Evolutionary conservation across 129 eudicot genomes (phyloP).

Genomic region (Kitagawia praeruptora): DNA sequence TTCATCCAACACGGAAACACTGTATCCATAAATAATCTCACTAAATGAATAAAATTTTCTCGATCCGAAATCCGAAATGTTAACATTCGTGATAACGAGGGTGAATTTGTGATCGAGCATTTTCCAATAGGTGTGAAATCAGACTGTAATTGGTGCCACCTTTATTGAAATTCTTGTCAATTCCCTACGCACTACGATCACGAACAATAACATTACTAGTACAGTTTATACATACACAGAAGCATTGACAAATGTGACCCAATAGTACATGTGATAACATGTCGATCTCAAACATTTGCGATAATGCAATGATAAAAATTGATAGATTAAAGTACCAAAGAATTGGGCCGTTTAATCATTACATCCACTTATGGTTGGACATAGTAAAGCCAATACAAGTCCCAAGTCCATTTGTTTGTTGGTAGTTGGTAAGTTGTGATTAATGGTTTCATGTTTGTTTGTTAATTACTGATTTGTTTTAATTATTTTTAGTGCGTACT

Average conservation of each 20-base stretch:
- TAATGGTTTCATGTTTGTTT: not conserved
- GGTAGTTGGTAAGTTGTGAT: conserved; percentile 9
- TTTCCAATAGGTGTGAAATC: not conserved
- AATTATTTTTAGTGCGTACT: not conserved
- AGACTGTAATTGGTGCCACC: not conserved
- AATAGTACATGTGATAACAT: not conserved
- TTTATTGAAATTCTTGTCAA: not conserved
- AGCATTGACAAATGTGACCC: conserved; percentile 1
- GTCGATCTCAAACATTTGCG: not conserved
- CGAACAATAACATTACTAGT: not conserved
- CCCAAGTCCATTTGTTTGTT: not conserved
- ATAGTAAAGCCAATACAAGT: not conserved
- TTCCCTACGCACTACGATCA: not conserved
- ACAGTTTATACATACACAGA: not conserved
- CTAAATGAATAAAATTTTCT: no score
- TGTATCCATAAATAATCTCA: no score
- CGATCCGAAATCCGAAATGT: no score
- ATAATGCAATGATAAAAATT: not conserved
- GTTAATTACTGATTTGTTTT: not conserved
- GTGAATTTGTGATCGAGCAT: not conserved
- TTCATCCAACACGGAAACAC: no score
- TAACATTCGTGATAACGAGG: no score
- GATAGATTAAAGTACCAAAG: not conserved
- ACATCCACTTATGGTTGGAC: conserved; percentile 3
- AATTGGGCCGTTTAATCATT: conserved; percentile 1